Base-by-base conservation (phyloP, 371 early-diverging fungal genomes). In the Batrachochytrium dendrobatidis region DNA sequence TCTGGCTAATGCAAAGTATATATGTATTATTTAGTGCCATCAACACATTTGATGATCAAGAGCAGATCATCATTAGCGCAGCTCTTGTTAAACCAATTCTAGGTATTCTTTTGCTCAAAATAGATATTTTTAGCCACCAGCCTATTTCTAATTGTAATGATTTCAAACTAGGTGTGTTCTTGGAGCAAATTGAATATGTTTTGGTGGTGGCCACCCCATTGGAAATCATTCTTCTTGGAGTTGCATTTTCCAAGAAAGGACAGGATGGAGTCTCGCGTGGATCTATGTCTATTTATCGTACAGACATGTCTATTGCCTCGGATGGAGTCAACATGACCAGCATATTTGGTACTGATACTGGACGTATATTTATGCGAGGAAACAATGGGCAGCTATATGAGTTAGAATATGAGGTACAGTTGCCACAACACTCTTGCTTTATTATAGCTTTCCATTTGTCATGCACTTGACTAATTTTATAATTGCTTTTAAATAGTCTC, bases 351-450 rank as follows among this genome's bases (percentile, higher is more conserved):
- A 87, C 92, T 2, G 65, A 63, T 3, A 70, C 78, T 4, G 96
- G 95, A 1, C 79, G 96, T 18, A 82, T 95, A 24, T 92, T 95
- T 43, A 81, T 91, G 82, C 71, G 86, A 29, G 92, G 92, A 48
- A 81, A 72, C 57, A 83, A 88, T 61, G 92, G 92, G 25, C 74
- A 83, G 46, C 62, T 96, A 0, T 91, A 88, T 72, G 96, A 96
- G 75, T 66, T 95, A 31, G 69, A 74, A 29, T 93, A 94, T 61
- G 79, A 83, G 63, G 86, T 86, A 66, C 61, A 48, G 30, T 34
- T 56, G 15, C 20, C 53, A 48, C 51, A 30, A n/a, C n/a, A n/a
- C 25, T 35, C 34, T n/a, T 6, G 35, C 20, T 7, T 35, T 12
- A n/a, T n/a, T n/a, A n/a, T n/a, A n/a, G 28, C 8, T 22, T 32